These are phyloP conservation scores for Eruca vesicaria DNA, from an alignment of 441 rosid genomes.

Conservation along the genomic window DNA sequence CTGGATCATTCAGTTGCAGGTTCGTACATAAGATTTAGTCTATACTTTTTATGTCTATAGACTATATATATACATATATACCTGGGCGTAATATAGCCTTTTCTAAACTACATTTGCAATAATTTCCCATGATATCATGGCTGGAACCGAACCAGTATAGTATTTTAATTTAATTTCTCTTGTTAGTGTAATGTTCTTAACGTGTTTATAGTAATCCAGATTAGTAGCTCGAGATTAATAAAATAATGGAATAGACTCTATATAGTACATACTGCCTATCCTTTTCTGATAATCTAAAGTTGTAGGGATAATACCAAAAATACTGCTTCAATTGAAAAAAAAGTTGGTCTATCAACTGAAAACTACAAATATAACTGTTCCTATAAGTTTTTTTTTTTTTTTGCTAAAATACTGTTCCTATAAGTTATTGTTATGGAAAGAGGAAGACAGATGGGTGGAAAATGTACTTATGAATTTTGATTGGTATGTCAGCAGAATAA, in stretches of 20 bases:
- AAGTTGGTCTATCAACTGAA: too few species aligned
- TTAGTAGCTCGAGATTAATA: background rate
- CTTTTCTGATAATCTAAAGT: too few species aligned
- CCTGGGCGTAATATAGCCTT: background rate
- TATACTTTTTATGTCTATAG: background rate
- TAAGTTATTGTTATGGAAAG: background rate
- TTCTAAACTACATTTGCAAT: background rate
- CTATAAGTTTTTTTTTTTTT: too few species aligned
- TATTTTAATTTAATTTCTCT: background rate
- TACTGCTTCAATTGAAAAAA: too few species aligned
- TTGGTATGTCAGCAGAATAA: background rate
- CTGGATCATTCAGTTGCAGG: conserved; percentile 68
- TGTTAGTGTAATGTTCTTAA: background rate
- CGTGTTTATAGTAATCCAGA: background rate
- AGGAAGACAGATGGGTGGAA: too few species aligned
- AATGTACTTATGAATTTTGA: background rate
- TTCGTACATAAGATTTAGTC: conserved; percentile 19
- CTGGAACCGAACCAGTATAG: background rate
- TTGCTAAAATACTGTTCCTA: too few species aligned
- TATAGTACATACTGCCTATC: too few species aligned
- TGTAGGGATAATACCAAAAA: too few species aligned
- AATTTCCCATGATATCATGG: background rate
- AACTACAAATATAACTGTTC: too few species aligned
- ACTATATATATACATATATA: too few species aligned
- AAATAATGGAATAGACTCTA: background rate